These are phyloP conservation scores for Rutstroemia sydowiana DNA, from an alignment of 2,329 filamentous ascomycete genomes.

Conservation along the genomic window DNA sequence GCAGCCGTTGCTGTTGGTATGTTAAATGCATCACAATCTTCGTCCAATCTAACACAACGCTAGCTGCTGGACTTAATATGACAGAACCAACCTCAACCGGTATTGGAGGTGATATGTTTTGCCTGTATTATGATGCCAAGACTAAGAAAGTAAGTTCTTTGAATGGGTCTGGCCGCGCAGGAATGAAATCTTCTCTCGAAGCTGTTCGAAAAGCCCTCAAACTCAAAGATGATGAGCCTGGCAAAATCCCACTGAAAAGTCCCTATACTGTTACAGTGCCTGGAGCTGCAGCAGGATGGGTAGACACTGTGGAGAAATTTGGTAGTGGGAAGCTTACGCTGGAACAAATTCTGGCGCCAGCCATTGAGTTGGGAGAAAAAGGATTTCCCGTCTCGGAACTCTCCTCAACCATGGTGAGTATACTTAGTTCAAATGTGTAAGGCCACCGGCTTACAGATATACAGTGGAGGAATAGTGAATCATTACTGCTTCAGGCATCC, in stretches of 20 bases:
- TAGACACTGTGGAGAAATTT: conserved; percentile 79
- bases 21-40: conserved; percentile 22
- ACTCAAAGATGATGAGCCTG: conserved; percentile 47
- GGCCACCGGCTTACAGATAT: conserved; percentile 2
- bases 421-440: not conserved
- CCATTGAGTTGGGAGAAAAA: conserved; percentile 76
- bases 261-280: conserved; percentile 81
- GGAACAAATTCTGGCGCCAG: conserved; percentile 71
- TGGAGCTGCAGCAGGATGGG: conserved; percentile 88
- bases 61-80: conserved; percentile 84
- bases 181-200: conserved; percentile 61
- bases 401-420: conserved; percentile 25
- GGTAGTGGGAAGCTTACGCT: conserved; percentile 78
- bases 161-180: conserved; percentile 88
- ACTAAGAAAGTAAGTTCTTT: conserved; percentile 75
- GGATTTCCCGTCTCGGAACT: conserved; percentile 87
- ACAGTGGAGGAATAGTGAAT: conserved; percentile 67
- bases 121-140: conserved; percentile 30
- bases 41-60: conserved; percentile 6
- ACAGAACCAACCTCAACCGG: conserved; percentile 91
- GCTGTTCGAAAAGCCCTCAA: conserved; percentile 63
- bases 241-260: conserved; percentile 64
- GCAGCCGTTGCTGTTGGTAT: conserved; percentile 87
- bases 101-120: conserved; percentile 82
- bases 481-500: conserved; percentile 60